Conservation (phyloP, 2,329 filamentous ascomycete species). For the Monilinia laxa region DNA sequence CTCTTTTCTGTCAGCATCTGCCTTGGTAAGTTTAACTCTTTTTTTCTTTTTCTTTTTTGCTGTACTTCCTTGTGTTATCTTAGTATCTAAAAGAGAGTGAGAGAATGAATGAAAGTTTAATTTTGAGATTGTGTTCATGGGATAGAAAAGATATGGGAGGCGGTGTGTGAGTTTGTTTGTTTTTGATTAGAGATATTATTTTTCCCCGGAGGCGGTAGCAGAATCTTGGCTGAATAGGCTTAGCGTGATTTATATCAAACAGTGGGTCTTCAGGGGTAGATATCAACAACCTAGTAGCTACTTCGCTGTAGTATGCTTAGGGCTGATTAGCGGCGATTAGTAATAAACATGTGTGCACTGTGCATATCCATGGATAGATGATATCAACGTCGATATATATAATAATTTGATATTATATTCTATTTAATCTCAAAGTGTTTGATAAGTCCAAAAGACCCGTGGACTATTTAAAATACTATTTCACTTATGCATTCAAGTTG, state of each 20-base stretch:
- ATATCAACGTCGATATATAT: too few species aligned
- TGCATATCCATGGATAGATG: too few species aligned
- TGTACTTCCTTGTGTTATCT: not conserved
- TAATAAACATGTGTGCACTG: not conserved
- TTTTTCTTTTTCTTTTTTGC: not conserved
- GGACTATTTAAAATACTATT: too few species aligned
- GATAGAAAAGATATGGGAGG: conserved; percentile 8
- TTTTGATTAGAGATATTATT: not conserved
- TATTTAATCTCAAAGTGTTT: too few species aligned
- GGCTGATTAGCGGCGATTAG: conserved; percentile 20
- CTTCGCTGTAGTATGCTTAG: conserved; percentile 7
- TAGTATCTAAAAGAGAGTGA: not conserved
- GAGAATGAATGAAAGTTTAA: not conserved
- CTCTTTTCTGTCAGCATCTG: not conserved
- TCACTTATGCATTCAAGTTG: too few species aligned
- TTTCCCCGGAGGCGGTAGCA: conserved; percentile 16
- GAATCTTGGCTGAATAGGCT: not conserved
- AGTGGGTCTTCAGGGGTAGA: not conserved
- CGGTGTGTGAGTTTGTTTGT: conserved; percentile 13
- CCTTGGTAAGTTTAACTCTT: not conserved
- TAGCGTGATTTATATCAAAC: not conserved
- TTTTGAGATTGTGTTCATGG: conserved; percentile 11
- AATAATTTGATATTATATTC: too few species aligned
- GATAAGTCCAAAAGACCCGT: too few species aligned
- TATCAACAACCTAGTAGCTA: not conserved